Base-by-base conservation (phyloP, 2,329 filamentous ascomycete species). In the Raffaelea albimanens region DNA sequence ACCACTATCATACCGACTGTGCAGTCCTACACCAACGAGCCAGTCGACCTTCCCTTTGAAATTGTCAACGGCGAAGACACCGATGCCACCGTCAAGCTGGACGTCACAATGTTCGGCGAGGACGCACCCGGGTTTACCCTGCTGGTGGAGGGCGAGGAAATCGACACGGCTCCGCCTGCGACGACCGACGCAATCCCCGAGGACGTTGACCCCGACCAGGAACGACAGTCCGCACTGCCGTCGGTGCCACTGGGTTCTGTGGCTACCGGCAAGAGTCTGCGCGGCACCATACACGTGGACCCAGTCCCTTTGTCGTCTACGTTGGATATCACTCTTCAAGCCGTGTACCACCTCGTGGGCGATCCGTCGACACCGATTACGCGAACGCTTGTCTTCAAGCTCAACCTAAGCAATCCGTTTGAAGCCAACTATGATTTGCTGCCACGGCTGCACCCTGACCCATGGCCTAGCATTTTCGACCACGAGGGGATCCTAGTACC, bases 371-470 rank as follows among this genome's bases (percentile, higher is more conserved):
- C 89, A 1, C 82, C 84, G 1, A 84, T 97, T 36, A 80, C 82
- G 34, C 91, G 94, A 63, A 78, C 76, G 2, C 67, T 84, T 20
- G 73, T 79, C 1, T 74, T 85, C 36, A 81, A 83, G 46, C 63
- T 97, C 5, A 76, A 80, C 34, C 76, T 96, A 47, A 80, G 87
- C 46, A 83, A 81, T 44, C 88, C 91, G 0, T 97, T 98, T 57
- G 89, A 95, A 65, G 87, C 89, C 16, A 93, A 86, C 58, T 96
- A 95, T 62, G 87, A 94, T 52, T 80, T 97, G 52, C 74, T 83
- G 13, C 89, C 93, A 11, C 78, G 85, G 10, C 71, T 95, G 3
- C 85, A 96, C 62, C 64, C 75, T 0, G 82, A 85, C 43, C 72
- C 80, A 2, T 98, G 93, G 91, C 90, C 93, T 1, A 89, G 83